Evolutionary conservation across 805 yeast genomes (phyloP).

Genomic region (Kurtzmaniella fragi): DNA sequence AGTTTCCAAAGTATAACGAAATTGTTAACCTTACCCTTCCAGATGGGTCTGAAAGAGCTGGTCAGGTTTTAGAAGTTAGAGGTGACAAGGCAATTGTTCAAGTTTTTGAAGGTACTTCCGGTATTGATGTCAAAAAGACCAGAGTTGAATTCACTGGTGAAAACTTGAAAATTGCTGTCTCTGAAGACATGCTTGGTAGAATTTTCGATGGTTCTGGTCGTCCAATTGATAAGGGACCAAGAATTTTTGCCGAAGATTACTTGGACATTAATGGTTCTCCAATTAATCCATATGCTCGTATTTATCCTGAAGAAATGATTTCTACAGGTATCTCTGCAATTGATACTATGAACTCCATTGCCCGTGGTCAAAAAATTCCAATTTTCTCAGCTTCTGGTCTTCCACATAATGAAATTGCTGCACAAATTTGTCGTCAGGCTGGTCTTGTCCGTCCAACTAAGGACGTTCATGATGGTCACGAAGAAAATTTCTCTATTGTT

Average conservation of each 20-base stretch:
- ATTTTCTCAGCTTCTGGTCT: conserved; percentile 98
- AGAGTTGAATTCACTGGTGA: conserved; percentile 96
- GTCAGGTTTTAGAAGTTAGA: conserved; percentile 96
- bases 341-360: conserved; percentile 99
- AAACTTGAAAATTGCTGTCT: conserved; percentile 86
- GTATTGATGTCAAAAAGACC: conserved; percentile 97
- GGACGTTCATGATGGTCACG: conserved; percentile 99
- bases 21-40: conserved; percentile 96
- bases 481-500: conserved; percentile 97
- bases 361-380: conserved; percentile 99
- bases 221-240: conserved; percentile 97
- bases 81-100: conserved; percentile 97
- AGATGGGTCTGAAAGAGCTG: conserved; percentile 91
- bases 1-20: conserved; percentile 76
- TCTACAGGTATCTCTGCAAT: conserved; percentile 98
- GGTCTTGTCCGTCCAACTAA: conserved; percentile 98
- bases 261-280: conserved; percentile 98
- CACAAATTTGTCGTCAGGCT: conserved; percentile 99
- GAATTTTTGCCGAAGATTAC: conserved; percentile 97
- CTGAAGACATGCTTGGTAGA: conserved; percentile 97
- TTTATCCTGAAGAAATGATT: conserved; percentile 99
- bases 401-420: conserved; percentile 99
- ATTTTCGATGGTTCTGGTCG: conserved; percentile 98
- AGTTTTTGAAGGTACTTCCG: conserved; percentile 98
- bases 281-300: conserved; percentile 96